Conservation (phyloP, 345 rosid genomes). For the Brassica napus region Da-Ae NC_063442.1:36417501-36418000, state of each 20-base stretch:
- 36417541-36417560: constrained; percentile 19
- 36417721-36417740: constrained; percentile 65
- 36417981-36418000: constrained; percentile 98
- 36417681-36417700: constrained; percentile 26
- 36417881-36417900: constrained; percentile 82
- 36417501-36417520: constrained; percentile 11
- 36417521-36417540: not conserved
- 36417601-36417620: constrained; percentile 5
- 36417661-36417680: constrained; percentile 58
- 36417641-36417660: constrained; percentile 98
- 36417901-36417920: constrained; percentile 71
- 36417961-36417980: constrained; percentile 93
- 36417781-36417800: constrained; percentile 46
- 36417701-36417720: constrained; percentile 40
- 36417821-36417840: constrained; percentile 31
- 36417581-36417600: constrained; percentile 28
- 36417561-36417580: not conserved
- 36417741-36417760: constrained; percentile 80
- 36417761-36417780: constrained; percentile 49
- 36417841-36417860: constrained; percentile 45
- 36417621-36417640: constrained; percentile 50
- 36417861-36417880: constrained; percentile 54
- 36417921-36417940: constrained; percentile 40
- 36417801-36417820: constrained; percentile 48
- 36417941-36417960: constrained; percentile 72